Conservation (phyloP, 1,284 basidiomycete species). For the Ceratobasidium papillatum region DNA sequence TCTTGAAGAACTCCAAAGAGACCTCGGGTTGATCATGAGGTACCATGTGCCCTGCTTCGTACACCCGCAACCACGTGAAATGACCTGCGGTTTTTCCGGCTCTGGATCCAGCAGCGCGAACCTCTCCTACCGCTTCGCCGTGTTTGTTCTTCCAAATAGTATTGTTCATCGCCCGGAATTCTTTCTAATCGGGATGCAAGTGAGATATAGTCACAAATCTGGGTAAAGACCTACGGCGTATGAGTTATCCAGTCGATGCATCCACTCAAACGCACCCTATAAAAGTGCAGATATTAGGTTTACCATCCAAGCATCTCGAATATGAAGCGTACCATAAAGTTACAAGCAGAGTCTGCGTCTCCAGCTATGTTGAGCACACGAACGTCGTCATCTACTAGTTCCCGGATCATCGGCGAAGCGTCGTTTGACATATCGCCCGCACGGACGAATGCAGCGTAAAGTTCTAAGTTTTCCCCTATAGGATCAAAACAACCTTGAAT, state of each 20-base stretch:
- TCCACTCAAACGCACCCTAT: constrained; percentile 26
- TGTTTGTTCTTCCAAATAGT: constrained; percentile 42
- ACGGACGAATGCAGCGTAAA: constrained; percentile 12
- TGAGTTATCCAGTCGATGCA: constrained; percentile 16
- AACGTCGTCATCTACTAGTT: constrained; percentile 21
- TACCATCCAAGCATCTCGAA: neutral
- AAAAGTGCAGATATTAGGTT: neutral
- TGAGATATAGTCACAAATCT: neutral
- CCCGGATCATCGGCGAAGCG: constrained; percentile 22
- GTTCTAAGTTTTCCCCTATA: constrained; percentile 4
- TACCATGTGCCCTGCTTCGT: constrained; percentile 63
- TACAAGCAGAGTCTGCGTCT: constrained; percentile 32
- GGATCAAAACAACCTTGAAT: neutral
- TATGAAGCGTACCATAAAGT: constrained; percentile 12
- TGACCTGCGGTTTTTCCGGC: constrained; percentile 63
- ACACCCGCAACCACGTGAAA: constrained; percentile 68
- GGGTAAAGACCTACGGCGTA: neutral
- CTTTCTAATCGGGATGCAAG: constrained; percentile 8
- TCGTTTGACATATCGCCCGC: constrained; percentile 25
- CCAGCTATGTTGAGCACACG: constrained; percentile 28
- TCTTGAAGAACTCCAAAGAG: constrained; percentile 16
- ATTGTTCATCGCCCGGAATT: constrained; percentile 23
- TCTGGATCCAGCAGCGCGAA: constrained; percentile 44
- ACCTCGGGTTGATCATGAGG: constrained; percentile 48
- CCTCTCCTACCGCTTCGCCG: constrained; percentile 61